Evolutionary conservation across 768 basidiomycete species (phyloP).

Genomic region (Boletus rubroflammeus): DNA sequence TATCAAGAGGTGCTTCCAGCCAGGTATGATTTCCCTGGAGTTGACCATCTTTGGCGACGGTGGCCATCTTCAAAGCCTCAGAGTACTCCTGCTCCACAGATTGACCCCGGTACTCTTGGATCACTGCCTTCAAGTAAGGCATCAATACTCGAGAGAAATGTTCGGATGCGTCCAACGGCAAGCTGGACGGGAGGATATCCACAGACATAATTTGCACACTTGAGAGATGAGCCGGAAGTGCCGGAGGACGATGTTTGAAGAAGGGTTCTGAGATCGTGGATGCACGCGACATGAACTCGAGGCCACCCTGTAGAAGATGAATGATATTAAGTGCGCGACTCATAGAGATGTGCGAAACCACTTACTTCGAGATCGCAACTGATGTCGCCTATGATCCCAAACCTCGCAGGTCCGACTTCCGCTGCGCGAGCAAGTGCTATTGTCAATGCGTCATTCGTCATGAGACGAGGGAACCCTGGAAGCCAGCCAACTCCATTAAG

Average conservation of each 20-base stretch:
- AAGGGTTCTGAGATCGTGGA: conserved; percentile 79
- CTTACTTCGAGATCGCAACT: conserved; percentile 81
- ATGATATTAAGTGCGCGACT: not conserved
- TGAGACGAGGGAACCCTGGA: conserved; percentile 70
- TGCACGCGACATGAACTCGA: conserved; percentile 74
- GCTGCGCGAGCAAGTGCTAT: conserved; percentile 47
- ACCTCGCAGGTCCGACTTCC: conserved; percentile 50
- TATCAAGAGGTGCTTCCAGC: conserved; percentile 52
- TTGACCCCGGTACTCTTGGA: conserved; percentile 39
- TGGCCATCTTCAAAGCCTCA: conserved; percentile 62
- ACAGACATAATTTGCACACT: conserved; percentile 81
- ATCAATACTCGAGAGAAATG: conserved; percentile 67
- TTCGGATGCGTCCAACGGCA: conserved; percentile 76
- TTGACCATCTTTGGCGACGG: conserved; percentile 58
- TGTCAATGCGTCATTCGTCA: conserved; percentile 62
- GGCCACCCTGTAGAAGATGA: conserved; percentile 57
- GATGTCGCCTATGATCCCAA: conserved; percentile 79
- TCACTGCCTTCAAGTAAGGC: conserved; percentile 63
- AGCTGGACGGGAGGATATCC: conserved; percentile 84
- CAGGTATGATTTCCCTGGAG: conserved; percentile 53
- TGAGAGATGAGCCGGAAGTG: conserved; percentile 44
- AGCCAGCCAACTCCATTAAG: conserved; percentile 88
- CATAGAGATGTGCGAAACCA: not conserved
- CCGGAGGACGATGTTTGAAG: conserved; percentile 47
- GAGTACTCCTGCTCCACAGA: conserved; percentile 26